Conservation (phyloP, 2,329 filamentous ascomycete genomes). For the Gnomoniopsis smithogilvyi region DNA sequence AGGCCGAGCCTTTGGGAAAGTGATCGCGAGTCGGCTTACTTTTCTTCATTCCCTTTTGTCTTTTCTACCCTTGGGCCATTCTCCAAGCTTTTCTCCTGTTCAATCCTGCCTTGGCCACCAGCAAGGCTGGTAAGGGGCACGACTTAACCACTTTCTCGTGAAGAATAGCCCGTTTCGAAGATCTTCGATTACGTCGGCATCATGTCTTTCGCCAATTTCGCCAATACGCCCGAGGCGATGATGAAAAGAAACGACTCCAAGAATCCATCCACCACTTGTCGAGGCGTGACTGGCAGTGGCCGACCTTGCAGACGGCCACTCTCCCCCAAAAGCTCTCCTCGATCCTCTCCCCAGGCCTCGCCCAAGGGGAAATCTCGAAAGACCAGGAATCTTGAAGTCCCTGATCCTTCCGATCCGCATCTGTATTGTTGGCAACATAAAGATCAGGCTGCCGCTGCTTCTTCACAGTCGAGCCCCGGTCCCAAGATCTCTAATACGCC, state of each 20-base stretch:
- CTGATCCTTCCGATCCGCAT: conserved; percentile 53
- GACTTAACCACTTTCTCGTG: no score
- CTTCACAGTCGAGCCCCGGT: conserved; percentile 43
- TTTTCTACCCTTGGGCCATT: background rate
- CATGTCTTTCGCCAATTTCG: conserved; percentile 59
- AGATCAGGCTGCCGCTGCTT: conserved; percentile 67
- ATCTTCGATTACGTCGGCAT: conserved; percentile 18
- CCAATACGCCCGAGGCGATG: conserved; percentile 76
- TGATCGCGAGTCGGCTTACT: background rate
- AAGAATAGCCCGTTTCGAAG: conserved; percentile 13
- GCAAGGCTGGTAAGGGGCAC: no score
- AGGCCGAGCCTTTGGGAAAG: background rate
- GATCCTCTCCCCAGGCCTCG: background rate
- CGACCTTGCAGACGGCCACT: conserved; percentile 76
- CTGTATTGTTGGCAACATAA: conserved; percentile 95
- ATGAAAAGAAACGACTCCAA: conserved; percentile 80
- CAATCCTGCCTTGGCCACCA: no score
- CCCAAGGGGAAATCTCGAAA: conserved; percentile 31
- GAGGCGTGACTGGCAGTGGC: conserved; percentile 80
- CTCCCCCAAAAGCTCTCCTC: background rate
- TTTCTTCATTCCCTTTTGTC: conserved; percentile 1
- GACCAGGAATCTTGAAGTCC: conserved; percentile 32
- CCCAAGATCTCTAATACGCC: conserved; percentile 42
- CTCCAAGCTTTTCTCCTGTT: background rate
- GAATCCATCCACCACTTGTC: conserved; percentile 79